phyloP scores from a whole-genome alignment of 768 basidiomycete species.

The Podaxis rugospora region DNA sequence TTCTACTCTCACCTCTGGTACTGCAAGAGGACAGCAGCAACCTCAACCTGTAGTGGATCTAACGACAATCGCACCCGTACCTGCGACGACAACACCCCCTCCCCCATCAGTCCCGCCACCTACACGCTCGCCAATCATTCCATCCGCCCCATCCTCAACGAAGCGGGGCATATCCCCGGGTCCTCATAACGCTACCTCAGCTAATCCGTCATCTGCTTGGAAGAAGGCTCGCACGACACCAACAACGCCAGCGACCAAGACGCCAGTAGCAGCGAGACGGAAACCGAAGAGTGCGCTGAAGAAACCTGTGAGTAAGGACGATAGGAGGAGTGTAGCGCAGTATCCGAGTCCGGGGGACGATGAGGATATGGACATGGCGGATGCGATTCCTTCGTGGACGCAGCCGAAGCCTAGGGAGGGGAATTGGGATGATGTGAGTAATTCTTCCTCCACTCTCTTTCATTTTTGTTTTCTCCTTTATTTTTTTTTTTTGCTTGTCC shows the following conservation, averaged over 20 bases:
- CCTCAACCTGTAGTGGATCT: slow-evolving; percentile 23
- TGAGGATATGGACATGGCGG: slow-evolving; percentile 49
- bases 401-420: slow-evolving; percentile 63
- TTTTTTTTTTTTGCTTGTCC: slow-evolving; percentile 10
- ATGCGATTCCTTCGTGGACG: slow-evolving; percentile 83
- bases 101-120: slow-evolving; percentile 25
- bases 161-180: slow-evolving; percentile 31
- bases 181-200: background rate
- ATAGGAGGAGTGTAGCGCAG: slow-evolving; percentile 56
- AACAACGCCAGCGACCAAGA: slow-evolving; percentile 21
- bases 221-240: slow-evolving; percentile 22
- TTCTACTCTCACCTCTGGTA: slow-evolving; percentile 1
- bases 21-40: background rate
- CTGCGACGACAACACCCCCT: slow-evolving; percentile 24
- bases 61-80: slow-evolving; percentile 8
- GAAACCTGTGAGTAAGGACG: slow-evolving; percentile 37
- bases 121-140: slow-evolving; percentile 22
- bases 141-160: slow-evolving; percentile 21
- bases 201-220: slow-evolving; percentile 11
- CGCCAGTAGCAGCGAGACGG: slow-evolving; percentile 33
- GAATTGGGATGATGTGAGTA: slow-evolving; percentile 81
- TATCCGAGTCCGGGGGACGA: slow-evolving; percentile 63
- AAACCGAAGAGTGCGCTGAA: slow-evolving; percentile 27
- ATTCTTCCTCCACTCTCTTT: slow-evolving; percentile 10
- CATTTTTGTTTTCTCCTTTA: slow-evolving; percentile 1